Base-by-base conservation (phyloP, 495 filamentous ascomycete species). In the Xylaria castorea region DNA sequence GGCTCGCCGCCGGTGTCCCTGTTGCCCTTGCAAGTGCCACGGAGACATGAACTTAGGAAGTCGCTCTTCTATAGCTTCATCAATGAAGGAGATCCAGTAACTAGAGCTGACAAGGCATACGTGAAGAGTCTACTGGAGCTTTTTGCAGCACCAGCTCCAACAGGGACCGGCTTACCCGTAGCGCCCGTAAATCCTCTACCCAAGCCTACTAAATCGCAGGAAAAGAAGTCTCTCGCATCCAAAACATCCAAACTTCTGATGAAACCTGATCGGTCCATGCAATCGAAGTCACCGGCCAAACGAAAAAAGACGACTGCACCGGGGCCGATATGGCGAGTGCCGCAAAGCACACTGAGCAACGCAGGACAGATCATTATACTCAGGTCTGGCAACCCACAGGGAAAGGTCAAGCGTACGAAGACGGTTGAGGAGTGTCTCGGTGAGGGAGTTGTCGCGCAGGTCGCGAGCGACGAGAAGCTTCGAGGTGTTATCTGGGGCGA, bases 51-150 rank as follows among this genome's bases (percentile, higher is more conserved):
- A 5, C 80, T 88, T 40, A 81, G 84, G 27, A 92, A 91, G 71
- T 93, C 88, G 32, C 75, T 93, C 3, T 96, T 96, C 79, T 81
- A 92, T 40, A 89, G 88, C 22, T 93, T 97, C 76, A 82, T 94
- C 73, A 97, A 96, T 76, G 93, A 97, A 75, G 93, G 93, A 4
- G 93, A 97, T 72, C 93, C 92, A 0, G 92, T 97, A 0, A 82
- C 90, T 2, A 81, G 93, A 25, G 93, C 93, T 0, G 93, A 95
- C 75, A 92, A 88, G 79, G 86, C 87, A 0, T 94, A 94, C 73
- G 84, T 95, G 12, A 83, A 86, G 55, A 91, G 89, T 20, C 84
- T 97, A 34, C 81, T 94, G 12, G 89, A 91, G 70, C 85, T 96
- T 1, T 93, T 92, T 75, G 84, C 89, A 3, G 81, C 84, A 0